Evolutionary conservation across 164 flowering plant genomes (phyloP), one percentile per base, ranked within the genome.

Genomic region (Aristolochia californica): DNA sequence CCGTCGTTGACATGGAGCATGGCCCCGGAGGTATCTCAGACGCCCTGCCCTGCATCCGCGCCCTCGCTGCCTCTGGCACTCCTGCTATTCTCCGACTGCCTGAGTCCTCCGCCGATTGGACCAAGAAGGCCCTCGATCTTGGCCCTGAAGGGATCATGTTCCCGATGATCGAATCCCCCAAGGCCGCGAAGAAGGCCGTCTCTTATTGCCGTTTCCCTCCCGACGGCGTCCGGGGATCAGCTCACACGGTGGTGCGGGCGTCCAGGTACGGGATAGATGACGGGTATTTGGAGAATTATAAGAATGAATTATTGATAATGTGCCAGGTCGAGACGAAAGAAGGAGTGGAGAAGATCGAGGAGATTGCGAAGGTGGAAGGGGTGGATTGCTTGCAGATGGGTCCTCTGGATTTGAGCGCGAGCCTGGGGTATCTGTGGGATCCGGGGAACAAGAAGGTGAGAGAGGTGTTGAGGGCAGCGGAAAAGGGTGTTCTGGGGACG

Each of bases 121-220:
- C 91, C 10, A 88, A 91, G 62, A 85, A 85, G 53, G 98, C 96
- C 57, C 81, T 91, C 5, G 98, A 91, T 65, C 68, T 91, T 5
- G 98, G 98, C 26, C 98, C 98, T 4, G 82, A 81, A 30, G 98
- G 98, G 18, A 75, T 91, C 66, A 88, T 91, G 98, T 86, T 91
- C 55, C 98, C 98, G 14, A 88, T 85, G 94, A 78, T 91, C 63
- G 91, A 91, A 0, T 45, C 59, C 62, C 72, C 82, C 0, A 73
- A 82, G 25, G 61, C 48, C 43, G 95, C 95, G 4, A 62, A 54
- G 43, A 77, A 77, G 18, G 91, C 91, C 2, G 96, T 87, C 17
- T 85, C 90, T 11, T 88, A 79, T 58, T 84, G 96, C 72, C 70
- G 81, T 1, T 91, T 78, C 55, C 98, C 95, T 1, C 95, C 95